Percentiles rank a stretch among this genome's conserved stretches.
Evolutionary conservation across 2,329 filamentous ascomycete genomes (phyloP).

Genomic region (Sclerotiophoma versabilis): DNA sequence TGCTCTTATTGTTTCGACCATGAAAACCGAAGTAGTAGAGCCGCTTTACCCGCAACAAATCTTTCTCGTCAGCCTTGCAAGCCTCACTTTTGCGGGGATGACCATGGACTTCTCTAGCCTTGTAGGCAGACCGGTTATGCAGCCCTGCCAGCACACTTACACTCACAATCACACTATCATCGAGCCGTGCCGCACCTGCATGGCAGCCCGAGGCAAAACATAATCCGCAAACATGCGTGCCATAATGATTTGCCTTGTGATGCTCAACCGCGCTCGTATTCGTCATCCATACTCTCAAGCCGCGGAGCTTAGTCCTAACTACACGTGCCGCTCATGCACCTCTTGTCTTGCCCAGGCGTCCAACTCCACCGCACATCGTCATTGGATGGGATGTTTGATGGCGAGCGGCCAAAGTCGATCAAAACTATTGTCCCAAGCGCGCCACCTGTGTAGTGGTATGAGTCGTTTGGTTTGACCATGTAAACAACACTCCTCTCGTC

Average conservation of each 20-base stretch:
- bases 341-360: slow-evolving; percentile 7
- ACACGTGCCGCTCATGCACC: slow-evolving; percentile 18
- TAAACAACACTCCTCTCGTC: slow-evolving; percentile 47
- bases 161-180: not conserved
- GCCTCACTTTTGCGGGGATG: not conserved
- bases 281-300: not conserved
- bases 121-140: not conserved
- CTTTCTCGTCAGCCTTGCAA: not conserved
- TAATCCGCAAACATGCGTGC: not conserved
- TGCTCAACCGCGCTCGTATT: not conserved
- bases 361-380: slow-evolving; percentile 17
- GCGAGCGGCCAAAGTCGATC: slow-evolving; percentile 38
- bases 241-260: not conserved
- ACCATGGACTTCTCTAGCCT: not conserved
- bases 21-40: not conserved
- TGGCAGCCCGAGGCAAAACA: slow-evolving; percentile 10
- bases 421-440: slow-evolving; percentile 40
- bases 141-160: not conserved
- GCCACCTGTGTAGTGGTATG: slow-evolving; percentile 10
- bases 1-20: too few species aligned
- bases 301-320: not conserved
- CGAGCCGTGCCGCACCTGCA: slow-evolving; percentile 5
- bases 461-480: slow-evolving; percentile 36
- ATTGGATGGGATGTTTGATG: not conserved
- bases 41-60: not conserved